phyloP scores from a whole-genome alignment of 2,329 filamentous ascomycete species.

The Emmonsia crescens region DNA sequence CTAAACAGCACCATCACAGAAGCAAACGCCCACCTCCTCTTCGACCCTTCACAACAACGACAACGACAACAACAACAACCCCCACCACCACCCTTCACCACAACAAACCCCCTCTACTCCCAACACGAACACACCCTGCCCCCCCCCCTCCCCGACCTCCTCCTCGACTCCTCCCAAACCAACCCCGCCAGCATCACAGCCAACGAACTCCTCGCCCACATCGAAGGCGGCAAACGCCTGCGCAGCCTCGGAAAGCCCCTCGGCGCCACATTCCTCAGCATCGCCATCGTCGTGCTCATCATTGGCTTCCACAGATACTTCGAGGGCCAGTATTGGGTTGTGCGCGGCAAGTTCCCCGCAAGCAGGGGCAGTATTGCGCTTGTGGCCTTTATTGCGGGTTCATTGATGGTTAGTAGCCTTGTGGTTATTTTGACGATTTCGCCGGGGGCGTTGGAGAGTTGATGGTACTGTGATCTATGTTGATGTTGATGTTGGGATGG shows the following conservation, averaged over 20 bases:
- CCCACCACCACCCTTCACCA: constrained; percentile 14
- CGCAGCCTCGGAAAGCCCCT: constrained; percentile 48
- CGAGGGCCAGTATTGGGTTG: constrained; percentile 56
- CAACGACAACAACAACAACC: constrained; percentile 10
- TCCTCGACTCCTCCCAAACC: not conserved
- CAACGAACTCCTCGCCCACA: constrained; percentile 5
- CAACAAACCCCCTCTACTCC: constrained; percentile 13
- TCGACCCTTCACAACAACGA: constrained; percentile 5
- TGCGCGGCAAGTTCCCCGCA: constrained; percentile 55
- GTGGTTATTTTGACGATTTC: constrained; percentile 49
- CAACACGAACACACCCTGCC: constrained; percentile 13
- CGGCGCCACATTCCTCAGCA: constrained; percentile 54
- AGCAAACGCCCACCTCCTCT: constrained; percentile 9
- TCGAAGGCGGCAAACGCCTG: constrained; percentile 21
- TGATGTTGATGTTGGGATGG: not conserved
- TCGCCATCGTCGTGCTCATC: constrained; percentile 49
- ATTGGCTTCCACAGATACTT: constrained; percentile 57
- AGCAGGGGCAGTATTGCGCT: constrained; percentile 51
- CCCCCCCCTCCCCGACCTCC: not conserved
- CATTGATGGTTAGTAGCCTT: constrained; percentile 48
- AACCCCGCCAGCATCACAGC: constrained; percentile 30
- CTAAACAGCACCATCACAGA: constrained; percentile 43
- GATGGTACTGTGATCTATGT: not conserved
- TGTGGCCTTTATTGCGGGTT: constrained; percentile 45
- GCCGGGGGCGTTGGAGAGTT: constrained; percentile 22